A percentile compares a stretch with the other conserved stretches of the same genome.
Conservation (phyloP, 805 yeast genomes). For the Metschnikowia corniflorae region DNA sequence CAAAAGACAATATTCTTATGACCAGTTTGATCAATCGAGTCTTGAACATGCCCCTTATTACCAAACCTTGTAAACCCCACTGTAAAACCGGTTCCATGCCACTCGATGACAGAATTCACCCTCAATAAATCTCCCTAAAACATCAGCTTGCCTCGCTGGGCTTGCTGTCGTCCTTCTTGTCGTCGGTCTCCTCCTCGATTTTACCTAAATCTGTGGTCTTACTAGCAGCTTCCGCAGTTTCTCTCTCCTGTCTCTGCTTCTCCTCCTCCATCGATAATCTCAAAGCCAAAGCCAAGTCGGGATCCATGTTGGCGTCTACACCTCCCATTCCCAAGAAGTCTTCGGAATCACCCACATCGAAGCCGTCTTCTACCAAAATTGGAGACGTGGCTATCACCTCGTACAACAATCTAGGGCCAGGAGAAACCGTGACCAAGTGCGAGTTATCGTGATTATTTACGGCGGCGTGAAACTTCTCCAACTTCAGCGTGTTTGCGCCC, state of each 20-base stretch:
- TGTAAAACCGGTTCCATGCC: no score
- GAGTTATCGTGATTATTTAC: constrained; percentile 76
- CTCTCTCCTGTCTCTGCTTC: constrained; percentile 83
- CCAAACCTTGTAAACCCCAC: no score
- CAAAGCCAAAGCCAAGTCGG: constrained; percentile 93
- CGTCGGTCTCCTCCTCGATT: constrained; percentile 27
- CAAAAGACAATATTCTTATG: no score
- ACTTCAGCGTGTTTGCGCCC: constrained; percentile 64
- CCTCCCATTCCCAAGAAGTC: constrained; percentile 41
- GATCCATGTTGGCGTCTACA: constrained; percentile 86
- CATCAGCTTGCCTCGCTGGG: not conserved
- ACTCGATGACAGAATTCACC: no score
- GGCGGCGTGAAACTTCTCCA: constrained; percentile 71
- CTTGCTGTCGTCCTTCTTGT: constrained; percentile 16
- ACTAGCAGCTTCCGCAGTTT: constrained; percentile 36
- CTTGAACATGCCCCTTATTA: no score
- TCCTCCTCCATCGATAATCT: constrained; percentile 94
- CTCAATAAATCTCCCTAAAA: no score
- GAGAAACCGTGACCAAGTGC: constrained; percentile 81
- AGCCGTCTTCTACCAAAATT: constrained; percentile 65
- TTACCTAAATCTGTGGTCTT: constrained; percentile 27
- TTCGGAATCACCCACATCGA: constrained; percentile 39
- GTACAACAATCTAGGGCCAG: constrained; percentile 80
- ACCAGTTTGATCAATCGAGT: no score
- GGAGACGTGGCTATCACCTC: constrained; percentile 78